These are phyloP conservation scores for Zygosaccharomyces rouxii DNA, from an alignment of 805 yeast genomes.

Conservation along the genomic window DNA sequence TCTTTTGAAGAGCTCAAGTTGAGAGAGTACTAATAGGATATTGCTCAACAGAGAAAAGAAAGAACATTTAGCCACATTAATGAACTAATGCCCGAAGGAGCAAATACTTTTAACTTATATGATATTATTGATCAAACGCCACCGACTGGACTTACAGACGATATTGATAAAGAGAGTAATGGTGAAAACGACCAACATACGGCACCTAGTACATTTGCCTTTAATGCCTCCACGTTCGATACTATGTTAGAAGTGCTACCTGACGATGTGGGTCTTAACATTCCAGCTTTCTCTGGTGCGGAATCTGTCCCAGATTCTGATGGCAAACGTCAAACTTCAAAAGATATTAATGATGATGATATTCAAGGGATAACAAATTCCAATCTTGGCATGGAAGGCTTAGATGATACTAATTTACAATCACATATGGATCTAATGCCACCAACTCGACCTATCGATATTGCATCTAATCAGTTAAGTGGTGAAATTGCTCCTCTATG, in stretches of 20 bases:
- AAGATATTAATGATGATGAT: neutral
- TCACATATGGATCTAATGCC: neutral
- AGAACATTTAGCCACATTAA: conserved; percentile 1
- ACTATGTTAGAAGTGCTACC: conserved; percentile 36
- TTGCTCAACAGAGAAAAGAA: neutral
- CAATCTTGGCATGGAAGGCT: neutral
- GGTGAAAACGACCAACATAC: conserved; percentile 1
- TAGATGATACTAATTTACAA: neutral
- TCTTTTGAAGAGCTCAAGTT: neutral
- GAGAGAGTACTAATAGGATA: neutral
- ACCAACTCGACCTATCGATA: conserved; percentile 27
- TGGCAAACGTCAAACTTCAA: neutral
- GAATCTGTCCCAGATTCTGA: neutral
- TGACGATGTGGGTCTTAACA: conserved; percentile 26
- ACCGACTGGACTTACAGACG: conserved; percentile 8
- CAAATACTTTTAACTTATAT: conserved; percentile 12
- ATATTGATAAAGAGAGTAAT: conserved; percentile 6
- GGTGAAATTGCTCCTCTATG: conserved; percentile 40
- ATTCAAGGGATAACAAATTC: neutral
- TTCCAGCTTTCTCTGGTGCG: neutral
- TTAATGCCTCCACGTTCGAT: conserved; percentile 24
- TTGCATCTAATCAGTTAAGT: conserved; percentile 29
- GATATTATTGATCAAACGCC: conserved; percentile 14
- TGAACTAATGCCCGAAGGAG: conserved; percentile 13
- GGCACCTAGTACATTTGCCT: conserved; percentile 4